Base-by-base conservation (phyloP, 108 stramenopile genomes). In the Fragilaria crotonensis region DNA sequence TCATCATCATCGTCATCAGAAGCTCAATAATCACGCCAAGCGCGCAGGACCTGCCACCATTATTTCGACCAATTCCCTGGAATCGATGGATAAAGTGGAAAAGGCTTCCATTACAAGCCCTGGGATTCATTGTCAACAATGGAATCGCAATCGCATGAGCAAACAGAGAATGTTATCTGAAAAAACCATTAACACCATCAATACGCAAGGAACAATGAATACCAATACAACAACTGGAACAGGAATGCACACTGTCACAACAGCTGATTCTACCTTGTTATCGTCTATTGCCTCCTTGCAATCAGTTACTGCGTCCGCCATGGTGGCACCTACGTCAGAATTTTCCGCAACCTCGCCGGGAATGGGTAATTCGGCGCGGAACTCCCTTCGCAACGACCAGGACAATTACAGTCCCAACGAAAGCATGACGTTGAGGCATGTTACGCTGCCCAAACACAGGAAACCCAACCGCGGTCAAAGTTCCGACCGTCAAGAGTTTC, bases 131-230 rank as follows among this genome's bases (percentile, higher is more conserved):
- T 14, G 36, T 7, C 11, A 14, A 14, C 36, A 41, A 41, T 7
- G 11, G 36, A 41, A 41, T 41, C 36, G 36, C 14, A 41, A 11
- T 7, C 7, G 36, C 14, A 11, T 14, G 36, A 41, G 36, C 14
- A 41, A 41, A 41, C n/a, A n/a, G n/a, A 41, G 36, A 41, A 41
- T 41, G 36, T 41, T 41, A 41, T 41, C 36, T 11, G 36, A 41
- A 41, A 41, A 41, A 41, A 41, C 36, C 7, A 41, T 41, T 14
- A 41, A 41, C 36, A 41, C 36, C 36, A 41, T 41, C 14, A 41
- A 41, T 14, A 41, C 36, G 14, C 36, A 41, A 41, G 36, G 36
- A 7, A 41, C 36, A 11, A 11, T 41, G 7, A 41, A 41, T 41
- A 41, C 36, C 14, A 11, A 41, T 41, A 14, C 11, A 11, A 41